Evolutionary conservation across 192 early-diverging fungal species (phyloP).

Genomic region (Lunasporangiospora selenospora): DNA sequence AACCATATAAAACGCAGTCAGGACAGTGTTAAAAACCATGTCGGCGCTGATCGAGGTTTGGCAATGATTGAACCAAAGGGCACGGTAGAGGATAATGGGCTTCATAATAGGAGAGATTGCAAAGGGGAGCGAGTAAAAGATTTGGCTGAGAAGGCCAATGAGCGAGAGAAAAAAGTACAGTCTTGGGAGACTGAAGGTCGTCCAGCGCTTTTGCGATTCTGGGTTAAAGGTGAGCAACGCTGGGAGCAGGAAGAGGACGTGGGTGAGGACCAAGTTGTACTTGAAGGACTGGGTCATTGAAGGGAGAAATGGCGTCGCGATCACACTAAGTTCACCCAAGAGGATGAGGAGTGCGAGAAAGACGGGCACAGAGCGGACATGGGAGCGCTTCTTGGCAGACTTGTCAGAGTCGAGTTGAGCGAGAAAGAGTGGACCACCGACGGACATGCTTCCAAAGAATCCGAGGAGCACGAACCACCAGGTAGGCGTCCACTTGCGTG

Average conservation of each 20-base stretch:
- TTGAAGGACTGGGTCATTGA: constrained; percentile 27
- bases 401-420: constrained; percentile 28
- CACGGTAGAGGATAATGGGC: constrained; percentile 15
- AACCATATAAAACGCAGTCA: constrained; percentile 30
- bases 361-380: constrained; percentile 22
- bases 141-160: constrained; percentile 24
- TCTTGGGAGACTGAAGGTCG: constrained; percentile 17
- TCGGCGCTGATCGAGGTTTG: constrained; percentile 47
- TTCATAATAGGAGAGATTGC: constrained; percentile 38
- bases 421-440: constrained; percentile 39
- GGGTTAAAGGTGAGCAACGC: constrained; percentile 34
- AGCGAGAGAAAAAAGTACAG: constrained; percentile 32
- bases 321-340: constrained; percentile 32
- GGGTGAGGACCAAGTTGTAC: constrained; percentile 30
- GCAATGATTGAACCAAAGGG: constrained; percentile 41
- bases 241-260: constrained; percentile 35
- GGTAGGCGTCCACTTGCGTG: constrained; percentile 33
- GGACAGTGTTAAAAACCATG: constrained; percentile 33
- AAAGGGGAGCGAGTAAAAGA: constrained; percentile 32
- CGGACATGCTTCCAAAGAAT: constrained; percentile 47
- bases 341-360: constrained; percentile 31
- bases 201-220: constrained; percentile 5
- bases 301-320: constrained; percentile 30
- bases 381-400: constrained; percentile 17
- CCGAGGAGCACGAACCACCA: constrained; percentile 48